Base-by-base conservation (phyloP, 129 eudicot genomes). In the Tagetes erecta region DNA sequence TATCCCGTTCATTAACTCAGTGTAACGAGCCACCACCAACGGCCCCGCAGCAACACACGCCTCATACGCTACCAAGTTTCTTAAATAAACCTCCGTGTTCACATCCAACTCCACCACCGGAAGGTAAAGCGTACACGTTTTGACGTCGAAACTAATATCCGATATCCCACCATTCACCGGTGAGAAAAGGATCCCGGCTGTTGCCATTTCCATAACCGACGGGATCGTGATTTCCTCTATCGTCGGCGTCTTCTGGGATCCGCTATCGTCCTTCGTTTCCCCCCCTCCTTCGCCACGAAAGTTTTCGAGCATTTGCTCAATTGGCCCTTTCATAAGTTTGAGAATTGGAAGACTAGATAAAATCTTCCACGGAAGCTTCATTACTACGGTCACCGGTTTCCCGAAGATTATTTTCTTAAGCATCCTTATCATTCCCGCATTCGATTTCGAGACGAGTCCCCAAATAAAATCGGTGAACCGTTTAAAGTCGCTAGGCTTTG, bases 61-160 rank as follows among this genome's bases (percentile, higher is more conserved):
- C 64, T 89, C 96, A 45, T 89, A 87, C 3, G 92, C 96, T 2
- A 89, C 88, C 36, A 89, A 8, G 76, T 89, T 89, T 70, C 84
- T 59, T n/a, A 89, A 33, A 2, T 80, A 69, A 3, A 83, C 86
- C 79, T 80, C 90, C 0, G 90, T 55, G 70, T 85, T 87, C 36
- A 75, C 75, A 20, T 87, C 87, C 38, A 90, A 11, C 6, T 62
- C 64, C 13, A 90, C 75, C 44, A 57, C 20, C 0, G 96, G 96
- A 14, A 90, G 83, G 72, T 64, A 71, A 8, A 90, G 74, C 2
- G 79, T 83, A 1, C 34, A 36, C 1, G 74, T 74, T 41, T 20
- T 39, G 2, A 27, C 34, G 35, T 85, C 89, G 42, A 87, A 87
- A 1, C 14, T 49, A 1, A 87, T 80, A 41, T 76, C 72, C 0